Percentiles rank a stretch among this genome's conserved stretches.
Conservation (phyloP, 305 asterid genomes). For the Fraxinus xanthoxyloides region DNA sequence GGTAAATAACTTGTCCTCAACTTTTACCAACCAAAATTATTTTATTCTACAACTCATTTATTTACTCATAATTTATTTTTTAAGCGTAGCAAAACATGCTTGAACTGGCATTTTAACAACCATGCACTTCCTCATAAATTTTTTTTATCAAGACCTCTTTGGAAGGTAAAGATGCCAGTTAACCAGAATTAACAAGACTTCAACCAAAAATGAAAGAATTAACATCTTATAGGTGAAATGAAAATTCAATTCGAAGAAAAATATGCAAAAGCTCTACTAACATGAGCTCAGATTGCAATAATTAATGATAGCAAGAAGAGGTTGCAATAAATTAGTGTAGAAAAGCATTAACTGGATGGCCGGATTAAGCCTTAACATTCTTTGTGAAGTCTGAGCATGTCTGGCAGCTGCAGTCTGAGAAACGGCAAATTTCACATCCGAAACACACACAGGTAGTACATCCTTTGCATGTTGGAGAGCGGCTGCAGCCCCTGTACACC, state of each 20-base stretch:
- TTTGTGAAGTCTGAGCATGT: constrained; percentile 48
- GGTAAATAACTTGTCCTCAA: neutral
- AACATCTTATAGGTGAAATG: neutral
- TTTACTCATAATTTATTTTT: neutral
- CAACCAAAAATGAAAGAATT: neutral
- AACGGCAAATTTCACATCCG: constrained; percentile 47
- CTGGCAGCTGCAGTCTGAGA: constrained; percentile 55
- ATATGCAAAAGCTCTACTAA: neutral
- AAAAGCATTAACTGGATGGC: neutral
- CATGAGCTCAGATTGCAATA: neutral
- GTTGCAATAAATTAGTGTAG: neutral
- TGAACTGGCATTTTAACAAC: neutral
- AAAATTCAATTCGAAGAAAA: neutral
- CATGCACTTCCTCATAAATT: neutral
- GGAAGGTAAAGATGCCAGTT: neutral
- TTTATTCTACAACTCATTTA: neutral
- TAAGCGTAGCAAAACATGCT: neutral
- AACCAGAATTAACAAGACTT: neutral
- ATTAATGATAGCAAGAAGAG: neutral
- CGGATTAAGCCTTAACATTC: constrained; percentile 34
- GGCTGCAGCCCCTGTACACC: constrained; percentile 44
- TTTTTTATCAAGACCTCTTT: neutral
- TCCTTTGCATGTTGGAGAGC: constrained; percentile 50
- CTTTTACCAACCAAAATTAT: neutral
- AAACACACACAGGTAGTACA: constrained; percentile 56